phyloP scores from a whole-genome alignment of 768 basidiomycete genomes.

The Lactifluus hygrophoroides region DNA sequence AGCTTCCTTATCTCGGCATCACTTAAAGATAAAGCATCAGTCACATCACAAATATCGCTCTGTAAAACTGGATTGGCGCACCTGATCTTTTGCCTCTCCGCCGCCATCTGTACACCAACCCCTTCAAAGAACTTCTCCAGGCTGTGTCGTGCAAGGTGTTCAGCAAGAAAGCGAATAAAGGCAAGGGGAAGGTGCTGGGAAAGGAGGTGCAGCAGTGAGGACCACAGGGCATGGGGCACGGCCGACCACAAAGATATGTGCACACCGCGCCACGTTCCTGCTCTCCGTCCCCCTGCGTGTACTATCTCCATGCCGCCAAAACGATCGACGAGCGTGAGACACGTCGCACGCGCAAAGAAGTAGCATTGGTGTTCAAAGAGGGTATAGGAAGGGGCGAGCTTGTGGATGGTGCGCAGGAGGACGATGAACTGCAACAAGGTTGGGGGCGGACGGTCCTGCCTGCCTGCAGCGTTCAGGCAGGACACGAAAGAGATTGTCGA shows the following conservation, averaged over 20 bases:
- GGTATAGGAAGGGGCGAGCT: slow-evolving; percentile 13
- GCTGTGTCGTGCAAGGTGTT: slow-evolving; percentile 10
- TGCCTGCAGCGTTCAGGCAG: no score
- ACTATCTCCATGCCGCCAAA: slow-evolving; percentile 8
- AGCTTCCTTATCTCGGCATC: no score
- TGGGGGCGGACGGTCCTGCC: no score
- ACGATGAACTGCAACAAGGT: slow-evolving; percentile 13
- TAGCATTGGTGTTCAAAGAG: slow-evolving; percentile 18
- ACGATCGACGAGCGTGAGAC: slow-evolving; percentile 5
- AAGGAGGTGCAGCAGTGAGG: slow-evolving; percentile 13
- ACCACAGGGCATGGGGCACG: slow-evolving; percentile 6
- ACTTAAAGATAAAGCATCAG: no score
- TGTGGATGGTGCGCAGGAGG: slow-evolving; percentile 14
- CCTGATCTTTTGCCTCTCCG: slow-evolving; percentile 11
- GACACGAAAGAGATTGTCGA: slow-evolving; percentile 13
- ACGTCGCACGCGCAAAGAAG: slow-evolving; percentile 17
- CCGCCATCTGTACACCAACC: background rate
- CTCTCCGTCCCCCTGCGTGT: slow-evolving; percentile 1
- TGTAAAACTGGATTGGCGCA: no score
- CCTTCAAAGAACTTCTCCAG: slow-evolving; percentile 9
- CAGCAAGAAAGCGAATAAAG: no score
- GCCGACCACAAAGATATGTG: slow-evolving; percentile 18
- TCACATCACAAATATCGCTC: no score
- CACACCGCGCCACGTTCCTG: slow-evolving; percentile 16
- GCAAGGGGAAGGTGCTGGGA: slow-evolving; percentile 2